Base-by-base conservation (phyloP, 352 stramenopile species). In the Phytophthora pisi region DNA sequence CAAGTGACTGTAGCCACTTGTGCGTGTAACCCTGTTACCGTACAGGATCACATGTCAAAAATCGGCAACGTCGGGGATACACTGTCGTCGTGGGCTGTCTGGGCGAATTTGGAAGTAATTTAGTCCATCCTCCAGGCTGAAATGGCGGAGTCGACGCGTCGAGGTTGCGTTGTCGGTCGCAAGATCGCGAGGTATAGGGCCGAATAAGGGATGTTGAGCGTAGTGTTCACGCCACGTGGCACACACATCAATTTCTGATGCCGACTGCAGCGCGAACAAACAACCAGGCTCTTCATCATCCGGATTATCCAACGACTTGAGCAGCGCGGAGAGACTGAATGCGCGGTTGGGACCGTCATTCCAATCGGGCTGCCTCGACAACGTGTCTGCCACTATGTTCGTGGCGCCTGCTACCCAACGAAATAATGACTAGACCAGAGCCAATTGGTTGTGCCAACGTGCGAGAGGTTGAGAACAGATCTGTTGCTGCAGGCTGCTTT, bases 311-410 rank as follows among this genome's bases (percentile, higher is more conserved):
- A 43, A n/a, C 10, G 36, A 43, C 36, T 43, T 4, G 15, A 43
- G 10, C 36, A 43, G 36, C 36, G 36, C 36, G 2, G 36, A 43
- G 10, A 43, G 36, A 43, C 36, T 43, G 36, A 43, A n/a, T 9
- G 51, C 51, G 5, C 28, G 51, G 11, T 13, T 13, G 11, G 51
- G 46, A 5, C 51, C 26, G 16, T 57, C 51, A 31, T 57, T 45
- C 30, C 51, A 57, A 8, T 43, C 26, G 3, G 51, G 51, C 11
- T 23, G 36, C 9, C 28, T 9, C 28, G 51, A 47, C 15, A 57
- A 8, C 31, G 24, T 57, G n/a, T 57, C 51, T 16, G 30, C 31
- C 4, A 57, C 51, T 10, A 46, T 7, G 23, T 57, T 57, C 13
- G 51, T 30, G 4, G 16, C 20, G 4, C 51, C 31, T 31, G 38